Percentiles rank a stretch among this genome's conserved stretches.
Conservation (phyloP, 352 stramenopile species). For the Phytophthora cryptogea region DNA sequence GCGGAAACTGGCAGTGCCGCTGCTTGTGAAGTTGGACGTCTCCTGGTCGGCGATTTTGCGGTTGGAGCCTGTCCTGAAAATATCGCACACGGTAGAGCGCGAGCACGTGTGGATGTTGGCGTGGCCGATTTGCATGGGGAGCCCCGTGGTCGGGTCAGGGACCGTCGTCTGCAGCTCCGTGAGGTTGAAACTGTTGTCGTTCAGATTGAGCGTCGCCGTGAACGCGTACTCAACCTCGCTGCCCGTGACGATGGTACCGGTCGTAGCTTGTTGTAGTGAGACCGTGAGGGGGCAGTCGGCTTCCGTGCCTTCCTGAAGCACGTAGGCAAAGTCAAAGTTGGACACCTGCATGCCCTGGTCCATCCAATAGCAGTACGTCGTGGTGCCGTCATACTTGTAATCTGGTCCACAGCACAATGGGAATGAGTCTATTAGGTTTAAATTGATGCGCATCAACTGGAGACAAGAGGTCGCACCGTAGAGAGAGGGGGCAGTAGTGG, state of each 20-base stretch:
- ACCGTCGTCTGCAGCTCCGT: constrained; percentile 61
- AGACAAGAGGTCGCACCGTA: constrained; percentile 40
- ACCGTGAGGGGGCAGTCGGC: constrained; percentile 67
- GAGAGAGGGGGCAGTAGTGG: constrained; percentile 47
- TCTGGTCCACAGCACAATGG: constrained; percentile 34
- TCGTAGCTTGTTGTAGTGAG: constrained; percentile 53
- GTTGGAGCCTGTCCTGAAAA: constrained; percentile 68
- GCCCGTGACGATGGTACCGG: constrained; percentile 32
- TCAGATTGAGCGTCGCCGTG: constrained; percentile 75
- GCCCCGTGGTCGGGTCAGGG: constrained; percentile 52
- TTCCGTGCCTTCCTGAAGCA: constrained; percentile 47
- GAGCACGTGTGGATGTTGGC: constrained; percentile 80
- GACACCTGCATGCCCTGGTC: constrained; percentile 72
- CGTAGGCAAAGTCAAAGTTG: constrained; percentile 75
- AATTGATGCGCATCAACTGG: constrained; percentile 17
- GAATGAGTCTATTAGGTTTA: neutral
- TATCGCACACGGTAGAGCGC: constrained; percentile 69
- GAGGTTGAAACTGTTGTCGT: constrained; percentile 68
- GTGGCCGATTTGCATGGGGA: constrained; percentile 72
- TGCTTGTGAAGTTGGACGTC: constrained; percentile 77
- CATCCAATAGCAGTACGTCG: constrained; percentile 85
- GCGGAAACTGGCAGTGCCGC: constrained; percentile 55
- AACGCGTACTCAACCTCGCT: constrained; percentile 68
- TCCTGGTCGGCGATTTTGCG: constrained; percentile 74
- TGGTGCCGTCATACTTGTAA: constrained; percentile 74